Percentiles rank a stretch among this genome's conserved stretches.
Evolutionary conservation across 2,329 filamentous ascomycete genomes (phyloP).

Genomic region (Epicoccum nigrum): DNA sequence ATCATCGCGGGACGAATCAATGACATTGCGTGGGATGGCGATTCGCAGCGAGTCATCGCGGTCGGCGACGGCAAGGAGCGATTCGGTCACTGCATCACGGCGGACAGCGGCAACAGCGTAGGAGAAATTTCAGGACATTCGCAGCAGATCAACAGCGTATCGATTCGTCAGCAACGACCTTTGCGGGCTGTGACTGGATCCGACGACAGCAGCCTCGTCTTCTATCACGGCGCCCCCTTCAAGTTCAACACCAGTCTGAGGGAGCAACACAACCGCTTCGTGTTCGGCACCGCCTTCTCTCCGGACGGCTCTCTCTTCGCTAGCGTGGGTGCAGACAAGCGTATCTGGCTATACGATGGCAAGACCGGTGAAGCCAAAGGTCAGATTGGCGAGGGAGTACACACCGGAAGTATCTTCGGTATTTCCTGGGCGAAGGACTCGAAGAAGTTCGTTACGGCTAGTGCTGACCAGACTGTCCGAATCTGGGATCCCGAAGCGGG

Average conservation of each 20-base stretch:
- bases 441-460: slow-evolving; percentile 85
- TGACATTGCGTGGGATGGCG: slow-evolving; percentile 96
- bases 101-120: slow-evolving; percentile 91
- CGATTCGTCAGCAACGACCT: slow-evolving; percentile 88
- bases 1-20: slow-evolving; percentile 96
- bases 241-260: slow-evolving; percentile 88
- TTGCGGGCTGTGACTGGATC: slow-evolving; percentile 88
- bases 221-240: slow-evolving; percentile 93
- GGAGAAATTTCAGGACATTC: slow-evolving; percentile 94
- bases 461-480: slow-evolving; percentile 92
- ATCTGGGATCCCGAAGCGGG: slow-evolving; percentile 89
- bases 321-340: slow-evolving; percentile 89
- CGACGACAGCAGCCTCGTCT: slow-evolving; percentile 88
- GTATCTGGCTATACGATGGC: slow-evolving; percentile 94
- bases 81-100: slow-evolving; percentile 89
- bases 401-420: slow-evolving; percentile 91
- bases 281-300: slow-evolving; percentile 86
- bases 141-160: slow-evolving; percentile 87
- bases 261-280: slow-evolving; percentile 83
- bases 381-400: slow-evolving; percentile 80
- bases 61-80: slow-evolving; percentile 94
- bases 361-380: slow-evolving; percentile 86
- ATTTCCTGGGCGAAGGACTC: slow-evolving; percentile 90
- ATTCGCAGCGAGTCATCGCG: slow-evolving; percentile 94
- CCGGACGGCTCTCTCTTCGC: slow-evolving; percentile 83